Conservation (phyloP, 768 basidiomycete genomes). For the Steccherinum ochraceum region DNA sequence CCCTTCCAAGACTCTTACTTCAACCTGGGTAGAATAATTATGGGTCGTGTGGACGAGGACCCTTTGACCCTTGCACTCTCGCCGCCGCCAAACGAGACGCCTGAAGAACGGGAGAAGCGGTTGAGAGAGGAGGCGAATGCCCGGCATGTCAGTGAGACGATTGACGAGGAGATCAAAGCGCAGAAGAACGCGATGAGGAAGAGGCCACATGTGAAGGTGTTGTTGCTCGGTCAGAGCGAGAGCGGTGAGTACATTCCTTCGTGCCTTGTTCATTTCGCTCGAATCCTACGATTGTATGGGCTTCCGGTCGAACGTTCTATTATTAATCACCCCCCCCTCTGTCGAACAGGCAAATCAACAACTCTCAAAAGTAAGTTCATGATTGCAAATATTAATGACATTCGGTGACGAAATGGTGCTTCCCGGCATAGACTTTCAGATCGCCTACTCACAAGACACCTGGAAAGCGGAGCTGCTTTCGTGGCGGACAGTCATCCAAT, state of each 20-base stretch:
- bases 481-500: slow-evolving; percentile 72
- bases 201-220: slow-evolving; percentile 64
- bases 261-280: not conserved
- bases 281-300: no score
- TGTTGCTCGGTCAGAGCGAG: slow-evolving; percentile 74
- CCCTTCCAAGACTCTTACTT: no score
- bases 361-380: slow-evolving; percentile 62
- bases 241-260: slow-evolving; percentile 36
- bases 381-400: not conserved
- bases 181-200: slow-evolving; percentile 54
- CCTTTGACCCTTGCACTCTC: slow-evolving; percentile 53
- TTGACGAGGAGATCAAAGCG: slow-evolving; percentile 65
- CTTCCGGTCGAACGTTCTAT: not conserved
- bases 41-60: slow-evolving; percentile 30
- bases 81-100: slow-evolving; percentile 62
- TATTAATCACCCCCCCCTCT: not conserved
- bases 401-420: not conserved
- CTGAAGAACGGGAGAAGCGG: slow-evolving; percentile 46
- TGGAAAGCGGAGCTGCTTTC: slow-evolving; percentile 64
- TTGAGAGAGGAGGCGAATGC: slow-evolving; percentile 61
- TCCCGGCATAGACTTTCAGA: slow-evolving; percentile 52
- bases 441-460: slow-evolving; percentile 63
- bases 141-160: slow-evolving; percentile 59
- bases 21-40: no score
- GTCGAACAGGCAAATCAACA: slow-evolving; percentile 53